Base-by-base conservation (phyloP, 345 rosid genomes). In the Salix udensis region DNA sequence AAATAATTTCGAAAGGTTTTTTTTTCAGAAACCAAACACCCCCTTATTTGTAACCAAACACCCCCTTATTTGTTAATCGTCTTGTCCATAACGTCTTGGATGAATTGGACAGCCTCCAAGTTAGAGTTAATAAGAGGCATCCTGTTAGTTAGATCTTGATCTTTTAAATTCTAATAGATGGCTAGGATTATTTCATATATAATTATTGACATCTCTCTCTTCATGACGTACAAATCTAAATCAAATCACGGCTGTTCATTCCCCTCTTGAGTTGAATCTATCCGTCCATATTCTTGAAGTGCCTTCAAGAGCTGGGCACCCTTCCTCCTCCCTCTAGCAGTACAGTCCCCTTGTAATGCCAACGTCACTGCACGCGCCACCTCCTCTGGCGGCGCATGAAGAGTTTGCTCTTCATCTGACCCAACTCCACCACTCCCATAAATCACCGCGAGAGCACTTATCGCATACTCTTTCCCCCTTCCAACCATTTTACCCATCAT, bases 401-500 rank as follows among this genome's bases (percentile, higher is more conserved):
- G 26, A 21, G 18, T 42, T 46, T 65, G 26, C 71, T 85, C 85
- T 50, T 67, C 24, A 3, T 74, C 74, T 9, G 78, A 73, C 3
- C 58, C 82, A 9, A 13, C 75, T 4, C 76, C 77, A 19, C 86
- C 77, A 4, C 82, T 72, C 0, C 88, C 86, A 73, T 90, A 92
- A 0, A 92, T 85, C 19, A 94, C 92, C 0, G 91, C 78, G 1
- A 94, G 88, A 31, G 90, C 93, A 75, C 98, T 86, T 34, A 92
- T 88, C 5, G 96, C 98, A 76, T 92, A 91, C 76, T 94, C 97
- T 76, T 88, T 79, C 16, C 98, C 98, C 46, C 98, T 88, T 2
- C 91, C 97, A 9, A 88, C 84, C 82, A 92, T 76, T 76, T 84
- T 87, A 71, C 93, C 97, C 98, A 94, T 94, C 84, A 91, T 92